phyloP scores from a whole-genome alignment of 2,329 filamentous ascomycete genomes.

The Pestalotiopsis sp. region DNA sequence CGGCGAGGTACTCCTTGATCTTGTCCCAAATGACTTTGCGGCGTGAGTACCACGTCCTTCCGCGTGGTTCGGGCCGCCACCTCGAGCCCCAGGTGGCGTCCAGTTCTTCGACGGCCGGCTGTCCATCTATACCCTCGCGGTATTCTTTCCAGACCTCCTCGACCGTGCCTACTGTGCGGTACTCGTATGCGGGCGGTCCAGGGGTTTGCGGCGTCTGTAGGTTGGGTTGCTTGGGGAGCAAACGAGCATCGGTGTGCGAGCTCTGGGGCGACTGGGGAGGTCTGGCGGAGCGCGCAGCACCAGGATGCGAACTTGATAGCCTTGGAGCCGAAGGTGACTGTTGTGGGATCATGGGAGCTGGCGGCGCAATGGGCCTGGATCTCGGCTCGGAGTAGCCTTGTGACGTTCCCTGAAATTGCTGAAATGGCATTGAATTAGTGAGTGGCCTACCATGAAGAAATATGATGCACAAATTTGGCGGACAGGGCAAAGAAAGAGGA shows the following conservation, averaged over 20 bases:
- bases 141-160: conserved; percentile 41
- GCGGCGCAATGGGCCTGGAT: conserved; percentile 2
- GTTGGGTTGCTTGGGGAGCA: conserved; percentile 25
- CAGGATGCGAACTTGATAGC: conserved; percentile 23
- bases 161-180: conserved; percentile 36
- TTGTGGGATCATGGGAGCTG: conserved; percentile 1
- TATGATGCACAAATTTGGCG: neutral
- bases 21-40: conserved; percentile 43
- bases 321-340: conserved; percentile 23
- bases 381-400: conserved; percentile 7
- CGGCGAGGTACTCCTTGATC: conserved; percentile 38
- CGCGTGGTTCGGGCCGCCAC: conserved; percentile 40
- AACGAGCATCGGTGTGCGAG: conserved; percentile 23
- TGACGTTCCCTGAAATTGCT: conserved; percentile 12
- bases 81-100: conserved; percentile 38
- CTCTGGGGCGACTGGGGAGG: conserved; percentile 30
- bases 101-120: conserved; percentile 38
- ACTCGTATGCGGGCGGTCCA: conserved; percentile 36
- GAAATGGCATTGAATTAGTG: neutral
- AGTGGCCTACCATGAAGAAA: neutral
- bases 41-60: conserved; percentile 40
- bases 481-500: neutral
- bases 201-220: conserved; percentile 30
- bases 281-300: conserved; percentile 26
- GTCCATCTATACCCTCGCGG: conserved; percentile 37